A percentile compares a stretch with the other conserved stretches of the same genome.
Conservation (phyloP, 2,329 filamentous ascomycete genomes). For the Talaromyces sp. region DNA sequence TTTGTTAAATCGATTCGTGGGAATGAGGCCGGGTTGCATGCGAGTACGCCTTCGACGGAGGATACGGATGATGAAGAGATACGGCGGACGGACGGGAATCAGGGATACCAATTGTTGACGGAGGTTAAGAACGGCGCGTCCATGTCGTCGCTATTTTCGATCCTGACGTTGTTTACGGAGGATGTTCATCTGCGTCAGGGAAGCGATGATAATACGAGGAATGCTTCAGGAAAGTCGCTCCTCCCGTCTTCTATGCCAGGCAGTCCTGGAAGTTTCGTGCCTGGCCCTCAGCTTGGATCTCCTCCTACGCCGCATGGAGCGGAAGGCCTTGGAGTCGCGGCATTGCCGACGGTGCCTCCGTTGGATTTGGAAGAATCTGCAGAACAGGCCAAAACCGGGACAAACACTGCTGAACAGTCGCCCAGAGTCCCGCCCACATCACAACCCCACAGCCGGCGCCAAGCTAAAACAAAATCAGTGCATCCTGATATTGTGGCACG, state of each 20-base stretch:
- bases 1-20: conserved; percentile 84
- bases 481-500: conserved; percentile 97
- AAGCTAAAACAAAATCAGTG: conserved; percentile 62
- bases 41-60: conserved; percentile 44
- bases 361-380: conserved; percentile 62
- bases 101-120: conserved; percentile 90
- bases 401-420: conserved; percentile 20
- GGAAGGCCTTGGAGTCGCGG: conserved; percentile 26
- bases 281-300: conserved; percentile 27
- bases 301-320: conserved; percentile 21
- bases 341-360: conserved; percentile 65
- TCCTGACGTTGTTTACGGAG: conserved; percentile 94
- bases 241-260: conserved; percentile 39
- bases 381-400: conserved; percentile 23
- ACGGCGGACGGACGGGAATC: conserved; percentile 56
- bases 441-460: conserved; percentile 28
- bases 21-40: conserved; percentile 37
- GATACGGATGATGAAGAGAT: conserved; percentile 64
- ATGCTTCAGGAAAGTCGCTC: conserved; percentile 23
- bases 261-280: conserved; percentile 35
- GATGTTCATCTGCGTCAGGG: conserved; percentile 72
- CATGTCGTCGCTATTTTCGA: conserved; percentile 97
- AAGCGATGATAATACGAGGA: conserved; percentile 53
- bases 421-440: conserved; percentile 20
- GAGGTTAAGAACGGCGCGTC: conserved; percentile 97